Evolutionary conservation across 2,329 filamentous ascomycete species (phyloP).

Genomic region (Fusarium albidum): DNA sequence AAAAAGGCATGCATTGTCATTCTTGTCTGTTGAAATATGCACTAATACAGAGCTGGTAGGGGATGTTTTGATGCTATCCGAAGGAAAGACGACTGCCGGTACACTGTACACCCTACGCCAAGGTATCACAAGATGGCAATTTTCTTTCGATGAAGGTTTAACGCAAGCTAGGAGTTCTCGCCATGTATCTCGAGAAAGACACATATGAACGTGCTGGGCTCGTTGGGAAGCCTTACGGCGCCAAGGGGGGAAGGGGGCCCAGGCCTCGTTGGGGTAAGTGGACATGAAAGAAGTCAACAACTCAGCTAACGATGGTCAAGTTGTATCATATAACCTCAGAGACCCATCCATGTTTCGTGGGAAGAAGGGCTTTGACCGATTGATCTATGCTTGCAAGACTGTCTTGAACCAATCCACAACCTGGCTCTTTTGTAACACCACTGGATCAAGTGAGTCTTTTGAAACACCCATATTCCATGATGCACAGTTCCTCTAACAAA

Average conservation of each 20-base stretch:
- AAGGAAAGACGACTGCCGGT: slow-evolving; percentile 74
- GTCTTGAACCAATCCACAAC: slow-evolving; percentile 72
- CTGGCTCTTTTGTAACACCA: slow-evolving; percentile 81
- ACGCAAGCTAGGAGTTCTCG: slow-evolving; percentile 66
- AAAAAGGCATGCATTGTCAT: slow-evolving; percentile 64
- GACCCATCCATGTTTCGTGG: slow-evolving; percentile 80
- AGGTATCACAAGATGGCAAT: slow-evolving; percentile 55
- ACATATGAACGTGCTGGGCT: slow-evolving; percentile 86
- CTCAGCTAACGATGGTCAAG: slow-evolving; percentile 54
- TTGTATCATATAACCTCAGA: slow-evolving; percentile 79
- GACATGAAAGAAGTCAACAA: background rate
- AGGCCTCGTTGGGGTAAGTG: slow-evolving; percentile 78
- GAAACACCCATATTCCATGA: background rate
- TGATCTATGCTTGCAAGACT: slow-evolving; percentile 81
- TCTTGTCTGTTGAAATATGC: background rate
- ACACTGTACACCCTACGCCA: slow-evolving; percentile 76
- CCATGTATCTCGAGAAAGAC: slow-evolving; percentile 80
- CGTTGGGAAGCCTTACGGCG: slow-evolving; percentile 71
- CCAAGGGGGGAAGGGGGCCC: slow-evolving; percentile 63
- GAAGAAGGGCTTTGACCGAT: slow-evolving; percentile 81
- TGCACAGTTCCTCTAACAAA: slow-evolving; percentile 33
- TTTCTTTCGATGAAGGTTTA: slow-evolving; percentile 2
- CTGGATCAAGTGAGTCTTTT: slow-evolving; percentile 37
- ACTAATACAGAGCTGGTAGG: slow-evolving; percentile 55
- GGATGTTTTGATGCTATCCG: slow-evolving; percentile 83